Base-by-base conservation (phyloP, 2,329 filamentous ascomycete genomes). In the Sporothrix luriei region DNA sequence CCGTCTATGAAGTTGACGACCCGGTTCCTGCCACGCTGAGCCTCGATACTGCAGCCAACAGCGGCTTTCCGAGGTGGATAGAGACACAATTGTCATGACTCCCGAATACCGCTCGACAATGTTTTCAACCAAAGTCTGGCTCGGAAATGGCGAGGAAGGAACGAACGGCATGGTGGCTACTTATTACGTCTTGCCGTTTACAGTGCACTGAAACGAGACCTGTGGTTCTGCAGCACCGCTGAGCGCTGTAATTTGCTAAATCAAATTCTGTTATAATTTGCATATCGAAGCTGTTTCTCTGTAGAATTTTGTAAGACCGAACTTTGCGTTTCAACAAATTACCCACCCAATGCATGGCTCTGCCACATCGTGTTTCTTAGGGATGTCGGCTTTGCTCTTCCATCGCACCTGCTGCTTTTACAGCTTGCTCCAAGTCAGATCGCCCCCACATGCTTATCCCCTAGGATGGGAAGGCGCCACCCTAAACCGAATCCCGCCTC, bases 61-160 rank as follows among this genome's bases (percentile, higher is more conserved):
- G 33, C 9, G 33, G 33, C 9, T 7, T 9, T 9, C 7, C 33
- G 33, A 33, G 33, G 5, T 33, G 33, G 5, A 33, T 1, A 33
- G 33, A 33, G 9, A 9, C 33, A 7, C 9, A 5, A 7, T 33
- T 7, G 5, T 33, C 33, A 33, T 33, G 33, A 33, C 6, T 33
- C 33, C 33, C 6, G 33, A 33, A 33, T 33, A 6, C 33, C 33
- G 33, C 33, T 7, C 6, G 9, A 33, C 52, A 13, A 7, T 2
- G 26, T 61, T 46, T 19, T 11, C 4, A 26, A 26, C 2, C 4
- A 19, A 62, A 26, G 33, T 6, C 40, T n/a, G 13, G 4, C 57
- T 38, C 46, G 33, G 19, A 62, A 43, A 26, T 24, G n/a, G 57
- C 57, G 57, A 62, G 57, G 21, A 46, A 62, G 57, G 38, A 62